phyloP scores from a whole-genome alignment of 192 early-diverging fungal species.

The Podila verticillata region DNA sequence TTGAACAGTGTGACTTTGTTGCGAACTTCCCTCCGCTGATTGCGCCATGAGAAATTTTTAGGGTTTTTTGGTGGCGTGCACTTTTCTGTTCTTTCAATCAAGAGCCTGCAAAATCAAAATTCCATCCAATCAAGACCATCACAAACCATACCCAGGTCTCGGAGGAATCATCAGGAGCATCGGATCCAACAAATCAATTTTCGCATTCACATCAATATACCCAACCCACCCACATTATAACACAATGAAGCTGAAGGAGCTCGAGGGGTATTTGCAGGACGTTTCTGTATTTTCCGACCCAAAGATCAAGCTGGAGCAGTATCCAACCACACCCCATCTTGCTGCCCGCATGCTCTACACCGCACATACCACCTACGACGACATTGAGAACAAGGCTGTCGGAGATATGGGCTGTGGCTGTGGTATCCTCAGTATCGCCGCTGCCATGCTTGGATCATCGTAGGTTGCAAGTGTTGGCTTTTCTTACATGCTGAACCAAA shows the following conservation, averaged over 20 bases:
- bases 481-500: no score
- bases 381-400: slow-evolving; percentile 75
- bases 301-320: slow-evolving; percentile 83
- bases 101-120: no score
- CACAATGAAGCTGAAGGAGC: slow-evolving; percentile 77
- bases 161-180: no score
- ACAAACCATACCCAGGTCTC: no score
- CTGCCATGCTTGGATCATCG: slow-evolving; percentile 24
- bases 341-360: slow-evolving; percentile 82
- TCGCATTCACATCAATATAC: neutral
- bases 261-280: slow-evolving; percentile 73
- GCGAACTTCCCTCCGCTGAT: no score
- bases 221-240: neutral
- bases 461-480: neutral
- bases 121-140: no score
- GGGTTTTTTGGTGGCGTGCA: no score
- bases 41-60: no score
- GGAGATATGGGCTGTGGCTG: slow-evolving; percentile 84
- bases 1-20: no score
- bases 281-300: slow-evolving; percentile 71
- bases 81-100: no score
- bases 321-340: slow-evolving; percentile 79
- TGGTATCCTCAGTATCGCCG: slow-evolving; percentile 69
- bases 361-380: slow-evolving; percentile 74
- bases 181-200: no score